phyloP scores from a whole-genome alignment of 768 basidiomycete genomes.

The Calocera cornea region DNA sequence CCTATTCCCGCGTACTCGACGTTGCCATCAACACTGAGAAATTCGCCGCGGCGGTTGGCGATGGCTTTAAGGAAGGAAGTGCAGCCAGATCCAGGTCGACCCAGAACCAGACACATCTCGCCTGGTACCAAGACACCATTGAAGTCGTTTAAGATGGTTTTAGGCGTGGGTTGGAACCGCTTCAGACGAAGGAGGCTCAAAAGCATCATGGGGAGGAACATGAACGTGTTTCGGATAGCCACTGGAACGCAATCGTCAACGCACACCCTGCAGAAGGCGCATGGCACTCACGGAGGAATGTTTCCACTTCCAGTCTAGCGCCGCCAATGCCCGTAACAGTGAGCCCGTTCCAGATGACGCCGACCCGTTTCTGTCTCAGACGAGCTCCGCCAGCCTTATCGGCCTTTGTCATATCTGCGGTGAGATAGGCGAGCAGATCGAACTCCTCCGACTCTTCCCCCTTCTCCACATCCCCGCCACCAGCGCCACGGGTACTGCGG shows the following conservation, averaged over 20 bases:
- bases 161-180: conserved; percentile 40
- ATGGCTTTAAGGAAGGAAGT: conserved; percentile 41
- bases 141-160: conserved; percentile 48
- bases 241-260: background rate
- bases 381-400: conserved; percentile 37
- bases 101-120: conserved; percentile 54
- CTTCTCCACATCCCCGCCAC: conserved; percentile 27
- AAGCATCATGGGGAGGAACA: background rate
- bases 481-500: background rate
- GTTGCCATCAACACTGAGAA: conserved; percentile 27
- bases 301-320: conserved; percentile 9
- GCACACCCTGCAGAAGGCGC: too few species aligned
- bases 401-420: conserved; percentile 51
- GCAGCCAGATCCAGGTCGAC: conserved; percentile 33
- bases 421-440: conserved; percentile 54
- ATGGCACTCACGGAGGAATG: background rate
- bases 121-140: conserved; percentile 53
- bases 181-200: background rate
- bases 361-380: conserved; percentile 61
- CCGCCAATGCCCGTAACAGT: conserved; percentile 49
- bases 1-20: conserved; percentile 37
- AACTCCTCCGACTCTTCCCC: conserved; percentile 33
- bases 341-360: conserved; percentile 59
- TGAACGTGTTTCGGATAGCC: background rate
- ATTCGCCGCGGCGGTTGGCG: conserved; percentile 28